These are phyloP conservation scores for Aegilops longissima DNA, from an alignment of 176 grass and related monocot genomes.

Conservation along the genomic window DNA sequence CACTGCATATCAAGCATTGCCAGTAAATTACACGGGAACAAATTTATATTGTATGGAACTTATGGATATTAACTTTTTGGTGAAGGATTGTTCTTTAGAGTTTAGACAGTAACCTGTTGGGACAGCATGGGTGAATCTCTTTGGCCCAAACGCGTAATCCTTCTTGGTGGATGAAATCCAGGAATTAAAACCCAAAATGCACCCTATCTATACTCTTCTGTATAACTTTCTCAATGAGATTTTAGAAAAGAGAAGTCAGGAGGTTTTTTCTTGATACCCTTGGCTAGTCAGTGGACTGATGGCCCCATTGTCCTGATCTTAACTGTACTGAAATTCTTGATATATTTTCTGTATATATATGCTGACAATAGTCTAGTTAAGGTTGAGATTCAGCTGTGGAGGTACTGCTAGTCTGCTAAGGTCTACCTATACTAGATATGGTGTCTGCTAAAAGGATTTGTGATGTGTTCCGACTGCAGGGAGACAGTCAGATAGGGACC, in stretches of 20 bases:
- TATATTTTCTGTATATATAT: background rate
- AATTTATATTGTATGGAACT: background rate
- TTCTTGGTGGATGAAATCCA: background rate
- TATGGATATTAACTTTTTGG: background rate
- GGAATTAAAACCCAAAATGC: background rate
- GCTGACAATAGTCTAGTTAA: background rate
- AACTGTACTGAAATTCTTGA: background rate
- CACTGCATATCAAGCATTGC: slow-evolving; percentile 1
- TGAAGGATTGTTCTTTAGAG: background rate
- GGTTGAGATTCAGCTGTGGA: background rate
- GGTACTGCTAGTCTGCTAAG: background rate
- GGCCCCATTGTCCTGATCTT: background rate
- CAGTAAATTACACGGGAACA: background rate
- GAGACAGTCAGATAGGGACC: background rate
- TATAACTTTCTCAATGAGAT: background rate
- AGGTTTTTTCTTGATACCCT: background rate
- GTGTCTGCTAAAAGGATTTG: background rate
- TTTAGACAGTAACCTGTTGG: background rate
- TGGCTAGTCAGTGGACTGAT: background rate
- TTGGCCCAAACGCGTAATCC: slow-evolving; percentile 1
- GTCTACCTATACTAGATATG: background rate
- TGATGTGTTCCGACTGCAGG: background rate
- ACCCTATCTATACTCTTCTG: background rate
- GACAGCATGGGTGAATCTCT: slow-evolving; percentile 10
- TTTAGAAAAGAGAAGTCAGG: background rate